Conservation (phyloP, 345 rosid species). For the Melaleuca alternifolia region DNA sequence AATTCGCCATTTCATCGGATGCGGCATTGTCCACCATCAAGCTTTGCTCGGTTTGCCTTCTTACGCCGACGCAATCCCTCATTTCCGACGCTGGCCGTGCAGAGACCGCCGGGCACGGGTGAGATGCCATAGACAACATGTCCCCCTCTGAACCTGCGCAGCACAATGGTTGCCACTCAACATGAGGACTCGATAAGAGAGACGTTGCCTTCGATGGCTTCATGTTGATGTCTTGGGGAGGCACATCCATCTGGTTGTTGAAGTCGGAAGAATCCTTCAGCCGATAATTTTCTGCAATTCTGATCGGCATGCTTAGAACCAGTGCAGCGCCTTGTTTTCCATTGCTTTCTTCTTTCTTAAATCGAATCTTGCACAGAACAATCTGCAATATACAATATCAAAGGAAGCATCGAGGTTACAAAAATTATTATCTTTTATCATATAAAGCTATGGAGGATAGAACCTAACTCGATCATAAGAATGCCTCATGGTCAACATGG, state of each 20-base stretch:
- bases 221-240: background rate
- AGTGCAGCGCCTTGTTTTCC: background rate
- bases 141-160: no score
- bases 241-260: background rate
- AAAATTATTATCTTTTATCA: no score
- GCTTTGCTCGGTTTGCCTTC: background rate
- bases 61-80: background rate
- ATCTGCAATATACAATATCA: no score
- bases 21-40: background rate
- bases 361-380: no score
- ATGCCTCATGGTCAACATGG: no score
- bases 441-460: no score
- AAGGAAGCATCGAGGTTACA: no score
- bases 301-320: no score
- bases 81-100: background rate
- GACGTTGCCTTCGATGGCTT: background rate
- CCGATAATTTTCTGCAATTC: background rate
- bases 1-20: no score
- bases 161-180: background rate
- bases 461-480: no score
- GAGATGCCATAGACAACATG: background rate
- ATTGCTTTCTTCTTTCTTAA: no score
- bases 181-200: background rate
- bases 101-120: background rate
- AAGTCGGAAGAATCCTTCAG: background rate